phyloP scores from a whole-genome alignment of 306 rosid species.

The Hippophae rhamnoides region DNA sequence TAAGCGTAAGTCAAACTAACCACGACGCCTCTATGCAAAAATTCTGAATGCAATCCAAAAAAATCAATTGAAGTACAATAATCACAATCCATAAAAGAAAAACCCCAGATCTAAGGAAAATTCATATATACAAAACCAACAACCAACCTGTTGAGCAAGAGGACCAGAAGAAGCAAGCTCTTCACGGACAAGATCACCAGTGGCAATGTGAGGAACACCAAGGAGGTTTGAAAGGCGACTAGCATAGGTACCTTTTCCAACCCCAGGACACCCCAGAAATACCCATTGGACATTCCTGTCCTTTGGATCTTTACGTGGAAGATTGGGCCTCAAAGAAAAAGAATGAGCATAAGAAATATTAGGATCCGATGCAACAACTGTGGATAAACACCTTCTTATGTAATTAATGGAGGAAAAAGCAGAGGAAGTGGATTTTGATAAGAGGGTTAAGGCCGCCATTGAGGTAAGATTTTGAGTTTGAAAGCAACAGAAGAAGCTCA shows the following conservation, averaged over 20 bases:
- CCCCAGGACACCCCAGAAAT: constrained; percentile 86
- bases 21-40: neutral
- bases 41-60: neutral
- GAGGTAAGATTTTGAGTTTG: constrained; percentile 6
- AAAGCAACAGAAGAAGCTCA: neutral
- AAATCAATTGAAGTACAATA: neutral
- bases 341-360: constrained; percentile 17
- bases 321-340: constrained; percentile 20
- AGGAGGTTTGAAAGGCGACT: constrained; percentile 77
- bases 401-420: constrained; percentile 21
- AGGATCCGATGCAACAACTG: constrained; percentile 28
- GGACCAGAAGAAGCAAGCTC: constrained; percentile 78
- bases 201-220: constrained; percentile 77
- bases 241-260: constrained; percentile 89
- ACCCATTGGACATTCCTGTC: constrained; percentile 74
- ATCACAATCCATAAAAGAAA: neutral
- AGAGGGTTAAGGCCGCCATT: constrained; percentile 82
- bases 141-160: constrained; percentile 50
- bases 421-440: constrained; percentile 24
- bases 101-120: neutral
- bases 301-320: constrained; percentile 30
- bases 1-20: neutral
- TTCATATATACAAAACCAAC: neutral
- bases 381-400: constrained; percentile 25
- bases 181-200: constrained; percentile 90